Base-by-base conservation (phyloP, 192 early-diverging fungal genomes). In the Coemansia sp. region DNA sequence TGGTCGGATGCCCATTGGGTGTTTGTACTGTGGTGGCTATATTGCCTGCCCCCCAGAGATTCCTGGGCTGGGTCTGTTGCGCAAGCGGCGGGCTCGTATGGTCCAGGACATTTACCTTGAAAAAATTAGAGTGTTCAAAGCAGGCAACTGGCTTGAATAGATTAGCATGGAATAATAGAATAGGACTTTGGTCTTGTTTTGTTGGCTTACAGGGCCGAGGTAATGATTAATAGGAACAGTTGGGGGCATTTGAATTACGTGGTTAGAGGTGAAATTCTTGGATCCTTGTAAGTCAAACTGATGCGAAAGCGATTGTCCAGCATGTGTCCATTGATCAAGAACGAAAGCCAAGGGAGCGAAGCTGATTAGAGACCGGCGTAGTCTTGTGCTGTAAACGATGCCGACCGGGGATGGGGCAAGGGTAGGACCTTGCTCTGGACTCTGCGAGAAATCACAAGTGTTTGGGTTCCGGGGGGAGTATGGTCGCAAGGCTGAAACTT, bases 191-290 rank as follows among this genome's bases (percentile, higher is more conserved):
- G 84, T 86, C 81, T 77, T 84, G 81, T 82, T 85, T 85, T 73
- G 82, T 85, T 83, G 83, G 82, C 83, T 85, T 84, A 79, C 63
- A 57, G 57, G 72, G 63, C 72, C 71, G 71, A 76, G 83, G 83
- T 88, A 87, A 89, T 86, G 85, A 87, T 89, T 86, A 89, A 85
- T 87, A 86, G 87, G 82, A 85, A 86, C 84, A 86, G 86, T 88
- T 87, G 85, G 86, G 84, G 86, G 86, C 85, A 90, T 86, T 90
- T 83, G 86, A 81, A 89, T 87, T 87, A 84, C 81, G 82, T 85
- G 83, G 85, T 85, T 84, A 87, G 85, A 88, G 88, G 85, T 90
- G 86, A 89, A 90, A 90, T 89, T 88, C 88, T 88, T 90, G 86
- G 87, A 90, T 89, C 87, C 84, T 82, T 79, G 70, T 82, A 86